Conservation (phyloP, 164 flowering plant species). For the Echeveria elegans region DNA sequence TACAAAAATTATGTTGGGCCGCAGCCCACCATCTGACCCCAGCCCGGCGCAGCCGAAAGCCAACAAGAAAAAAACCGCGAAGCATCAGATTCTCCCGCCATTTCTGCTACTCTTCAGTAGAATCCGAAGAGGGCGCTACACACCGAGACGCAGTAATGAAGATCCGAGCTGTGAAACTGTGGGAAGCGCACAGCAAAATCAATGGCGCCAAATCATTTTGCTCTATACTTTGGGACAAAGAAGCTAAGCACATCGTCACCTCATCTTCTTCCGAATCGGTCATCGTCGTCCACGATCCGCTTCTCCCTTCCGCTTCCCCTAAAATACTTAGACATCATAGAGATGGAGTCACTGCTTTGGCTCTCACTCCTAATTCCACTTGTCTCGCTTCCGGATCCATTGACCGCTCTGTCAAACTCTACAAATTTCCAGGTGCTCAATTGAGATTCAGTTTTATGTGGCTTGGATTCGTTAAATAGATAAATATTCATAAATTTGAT, state of each 20-base stretch:
- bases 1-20: too few relatives aligned
- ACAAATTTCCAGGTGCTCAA: constrained; percentile 83
- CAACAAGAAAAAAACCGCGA: too few relatives aligned
- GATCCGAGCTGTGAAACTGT: constrained; percentile 57
- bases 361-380: constrained; percentile 82
- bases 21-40: too few relatives aligned
- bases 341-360: constrained; percentile 78
- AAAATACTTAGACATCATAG: constrained; percentile 59
- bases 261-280: constrained; percentile 61
- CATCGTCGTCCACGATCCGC: constrained; percentile 55
- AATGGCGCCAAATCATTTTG: constrained; percentile 35
- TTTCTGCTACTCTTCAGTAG: neutral
- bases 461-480: too few relatives aligned
- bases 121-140: too few relatives aligned
- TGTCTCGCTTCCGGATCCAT: constrained; percentile 95
- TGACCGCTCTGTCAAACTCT: constrained; percentile 89
- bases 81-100: neutral
- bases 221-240: constrained; percentile 59
- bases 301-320: constrained; percentile 37
- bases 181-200: constrained; percentile 66
- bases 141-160: constrained; percentile 53
- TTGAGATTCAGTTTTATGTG: too few relatives aligned
- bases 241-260: constrained; percentile 63
- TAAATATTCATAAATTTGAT: too few relatives aligned
- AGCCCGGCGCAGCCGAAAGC: too few relatives aligned